These are phyloP conservation scores for Metarhizium rileyi DNA, from an alignment of 2,329 filamentous ascomycete genomes.

Conservation along the genomic window DNA sequence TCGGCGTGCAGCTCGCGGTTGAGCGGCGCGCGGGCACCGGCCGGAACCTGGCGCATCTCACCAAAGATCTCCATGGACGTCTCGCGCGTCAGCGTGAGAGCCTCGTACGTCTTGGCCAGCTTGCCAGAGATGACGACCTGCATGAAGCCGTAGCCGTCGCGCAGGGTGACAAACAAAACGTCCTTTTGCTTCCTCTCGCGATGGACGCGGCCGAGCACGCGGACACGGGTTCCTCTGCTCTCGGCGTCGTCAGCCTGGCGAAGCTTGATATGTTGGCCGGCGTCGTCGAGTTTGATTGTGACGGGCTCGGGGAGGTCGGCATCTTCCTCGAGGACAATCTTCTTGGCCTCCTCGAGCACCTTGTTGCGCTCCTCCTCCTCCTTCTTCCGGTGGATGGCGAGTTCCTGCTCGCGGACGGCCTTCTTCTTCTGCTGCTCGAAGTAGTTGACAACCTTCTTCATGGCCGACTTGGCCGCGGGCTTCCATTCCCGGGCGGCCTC, in stretches of 20 bases:
- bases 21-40: constrained; percentile 68
- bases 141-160: constrained; percentile 56
- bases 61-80: constrained; percentile 80
- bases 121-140: constrained; percentile 50
- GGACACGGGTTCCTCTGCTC: constrained; percentile 61
- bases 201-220: constrained; percentile 74
- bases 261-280: constrained; percentile 20
- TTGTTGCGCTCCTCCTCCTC: constrained; percentile 13
- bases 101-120: constrained; percentile 85
- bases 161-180: constrained; percentile 76
- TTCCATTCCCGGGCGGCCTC: constrained; percentile 22
- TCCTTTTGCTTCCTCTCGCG: constrained; percentile 73
- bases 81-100: constrained; percentile 73
- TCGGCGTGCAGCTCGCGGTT: constrained; percentile 85
- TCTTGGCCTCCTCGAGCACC: constrained; percentile 64
- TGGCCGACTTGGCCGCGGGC: constrained; percentile 12
- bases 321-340: constrained; percentile 61
- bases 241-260: constrained; percentile 28
- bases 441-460: constrained; percentile 14
- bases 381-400: constrained; percentile 11
- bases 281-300: constrained; percentile 47
- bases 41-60: constrained; percentile 73
- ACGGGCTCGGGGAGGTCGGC: constrained; percentile 64
- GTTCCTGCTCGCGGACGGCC: constrained; percentile 12
- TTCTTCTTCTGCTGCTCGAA: constrained; percentile 14